Base-by-base conservation (phyloP, 345 rosid species). In the Ceriops tagal region DNA sequence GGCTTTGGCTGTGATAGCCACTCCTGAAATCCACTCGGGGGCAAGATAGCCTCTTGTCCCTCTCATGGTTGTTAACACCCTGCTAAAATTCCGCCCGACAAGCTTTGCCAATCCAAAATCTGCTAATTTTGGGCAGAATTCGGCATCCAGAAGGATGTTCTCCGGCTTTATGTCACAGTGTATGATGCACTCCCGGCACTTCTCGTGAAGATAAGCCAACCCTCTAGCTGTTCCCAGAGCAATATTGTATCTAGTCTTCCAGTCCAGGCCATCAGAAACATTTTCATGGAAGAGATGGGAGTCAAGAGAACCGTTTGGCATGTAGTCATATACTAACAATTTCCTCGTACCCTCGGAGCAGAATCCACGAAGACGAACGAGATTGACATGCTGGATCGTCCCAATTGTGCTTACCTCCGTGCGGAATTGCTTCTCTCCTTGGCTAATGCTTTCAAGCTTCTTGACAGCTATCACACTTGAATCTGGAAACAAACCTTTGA, bases 31-130 rank as follows among this genome's bases (percentile, higher is more conserved):
- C 98, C 96, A 92, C 73, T 92, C 96, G 0, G 96, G 96, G 5
- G 96, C 98, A 5, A 92, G 96, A 71, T 92, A 92, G 11, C 96
- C 96, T 81, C 93, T 83, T 22, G 96, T 90, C 26, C 98, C 98
- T 78, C 93, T 86, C 81, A 87, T 84, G 49, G 91, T 90, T 2
- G 96, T 92, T 61, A 90, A 79, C 26, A 87, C 96, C 70, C 98
- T 75, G 74, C 96, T 88, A 70, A 92, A 92, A 11, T 90, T 96
- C 32, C 96, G 71, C 32, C 96, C 96, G 5, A 88, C 79, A 2
- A 92, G 89, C 85, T 92, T 90, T 22, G 98, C 92, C 61, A 92
- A 76, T 20, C 96, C 96, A 26, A 92, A 92, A 66, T 92, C 98
- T 20, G 96, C 89, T 37, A 92, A 92, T 82, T 90, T 90, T 5